These are phyloP conservation scores for Penstemon newberryi DNA, from an alignment of 257 asterid genomes.

Conservation along the genomic window DNA sequence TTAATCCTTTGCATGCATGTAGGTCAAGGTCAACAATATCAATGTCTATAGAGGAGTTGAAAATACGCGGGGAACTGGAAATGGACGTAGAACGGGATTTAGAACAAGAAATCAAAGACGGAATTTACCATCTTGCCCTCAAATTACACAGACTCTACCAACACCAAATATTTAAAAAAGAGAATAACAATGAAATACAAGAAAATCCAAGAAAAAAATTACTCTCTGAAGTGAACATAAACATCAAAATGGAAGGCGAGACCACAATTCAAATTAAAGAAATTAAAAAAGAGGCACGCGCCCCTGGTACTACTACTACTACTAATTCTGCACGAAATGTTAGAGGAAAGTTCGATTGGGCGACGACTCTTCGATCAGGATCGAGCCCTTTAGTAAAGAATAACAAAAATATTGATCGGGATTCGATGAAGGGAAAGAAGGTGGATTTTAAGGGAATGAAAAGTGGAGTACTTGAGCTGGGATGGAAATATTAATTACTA, in stretches of 20 bases:
- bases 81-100: constrained; percentile 51
- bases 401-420: neutral
- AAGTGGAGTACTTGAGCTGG: constrained; percentile 25
- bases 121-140: constrained; percentile 55
- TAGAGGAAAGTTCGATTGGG: constrained; percentile 50
- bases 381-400: neutral
- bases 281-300: constrained; percentile 46
- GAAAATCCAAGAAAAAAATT: constrained; percentile 13
- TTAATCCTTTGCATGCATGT: no score
- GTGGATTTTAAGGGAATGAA: constrained; percentile 22
- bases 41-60: constrained; percentile 54
- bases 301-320: neutral
- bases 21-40: no score
- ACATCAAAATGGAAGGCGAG: constrained; percentile 64
- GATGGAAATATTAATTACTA: constrained; percentile 36
- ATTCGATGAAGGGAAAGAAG: neutral
- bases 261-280: constrained; percentile 57
- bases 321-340: constrained; percentile 6
- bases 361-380: constrained; percentile 50
- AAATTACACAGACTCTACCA: constrained; percentile 59
- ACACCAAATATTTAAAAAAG: constrained; percentile 36
- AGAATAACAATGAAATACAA: constrained; percentile 8
- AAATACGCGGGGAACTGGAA: constrained; percentile 57
- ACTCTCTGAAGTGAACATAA: constrained; percentile 58
- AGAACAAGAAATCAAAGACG: constrained; percentile 69